phyloP scores from a whole-genome alignment of 768 basidiomycete genomes.

The Lentinula guzmanii region DNA sequence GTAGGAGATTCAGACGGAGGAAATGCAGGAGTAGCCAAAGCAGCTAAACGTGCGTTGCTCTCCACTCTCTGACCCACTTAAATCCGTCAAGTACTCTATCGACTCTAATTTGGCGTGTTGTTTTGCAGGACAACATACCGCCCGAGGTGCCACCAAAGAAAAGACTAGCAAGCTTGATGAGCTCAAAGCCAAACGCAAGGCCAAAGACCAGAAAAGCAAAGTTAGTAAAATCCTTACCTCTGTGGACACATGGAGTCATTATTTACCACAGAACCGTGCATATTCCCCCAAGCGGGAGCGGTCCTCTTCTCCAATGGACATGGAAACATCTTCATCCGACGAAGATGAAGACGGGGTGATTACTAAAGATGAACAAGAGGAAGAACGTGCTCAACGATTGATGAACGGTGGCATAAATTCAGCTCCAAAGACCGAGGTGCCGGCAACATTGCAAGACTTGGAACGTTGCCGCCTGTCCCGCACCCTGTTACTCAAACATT shows the following conservation, averaged over 20 bases:
- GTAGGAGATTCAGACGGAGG: slow-evolving; percentile 36
- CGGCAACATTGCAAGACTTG: slow-evolving; percentile 53
- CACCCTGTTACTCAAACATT: slow-evolving; percentile 64
- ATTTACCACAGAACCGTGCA: slow-evolving; percentile 32
- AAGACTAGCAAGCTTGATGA: slow-evolving; percentile 77
- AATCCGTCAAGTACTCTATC: too few relatives aligned
- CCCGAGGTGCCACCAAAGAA: slow-evolving; percentile 72
- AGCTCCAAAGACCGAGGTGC: slow-evolving; percentile 38
- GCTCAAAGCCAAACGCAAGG: slow-evolving; percentile 79
- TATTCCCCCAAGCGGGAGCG: slow-evolving; percentile 64
- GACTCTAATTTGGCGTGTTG: slow-evolving; percentile 5
- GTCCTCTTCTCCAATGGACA: slow-evolving; percentile 79
- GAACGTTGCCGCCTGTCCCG: slow-evolving; percentile 60
- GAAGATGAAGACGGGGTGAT: slow-evolving; percentile 82
- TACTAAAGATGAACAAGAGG: slow-evolving; percentile 66
- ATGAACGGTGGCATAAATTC: slow-evolving; percentile 28
- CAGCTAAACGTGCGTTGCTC: slow-evolving; percentile 63
- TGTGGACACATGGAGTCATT: background rate
- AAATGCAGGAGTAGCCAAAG: slow-evolving; percentile 51
- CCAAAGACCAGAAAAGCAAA: slow-evolving; percentile 83
- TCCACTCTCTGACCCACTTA: background rate
- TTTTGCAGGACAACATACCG: slow-evolving; percentile 62
- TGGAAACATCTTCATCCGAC: slow-evolving; percentile 83
- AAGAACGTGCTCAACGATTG: slow-evolving; percentile 54
- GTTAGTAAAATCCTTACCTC: slow-evolving; percentile 32